A percentile compares a stretch with the other conserved stretches of the same genome.
phyloP scores from a whole-genome alignment of 495 filamentous ascomycete species.

The Tuber aestivum region DNA sequence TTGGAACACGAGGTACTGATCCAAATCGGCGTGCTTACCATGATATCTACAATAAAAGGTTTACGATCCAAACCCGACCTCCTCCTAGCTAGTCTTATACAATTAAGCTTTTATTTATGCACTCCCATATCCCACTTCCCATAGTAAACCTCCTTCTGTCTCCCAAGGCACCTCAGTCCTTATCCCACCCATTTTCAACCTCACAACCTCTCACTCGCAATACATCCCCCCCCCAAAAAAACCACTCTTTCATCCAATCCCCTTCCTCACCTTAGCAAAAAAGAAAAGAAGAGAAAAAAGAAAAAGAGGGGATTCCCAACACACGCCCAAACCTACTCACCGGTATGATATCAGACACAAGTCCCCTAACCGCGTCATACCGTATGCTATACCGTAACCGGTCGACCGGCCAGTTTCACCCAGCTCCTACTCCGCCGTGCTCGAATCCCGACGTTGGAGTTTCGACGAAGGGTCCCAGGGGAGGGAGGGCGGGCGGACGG shows the following conservation, averaged over 20 bases:
- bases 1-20: not conserved
- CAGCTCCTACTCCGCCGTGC: too few relatives aligned
- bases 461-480: not conserved
- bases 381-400: not conserved
- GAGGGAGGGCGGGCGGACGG: not conserved
- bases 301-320: slow-evolving; percentile 7
- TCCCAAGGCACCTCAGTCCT: not conserved
- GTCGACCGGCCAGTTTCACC: too few relatives aligned
- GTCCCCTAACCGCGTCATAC: not conserved
- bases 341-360: not conserved
- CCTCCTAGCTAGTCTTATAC: not conserved
- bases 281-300: not conserved
- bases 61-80: not conserved
- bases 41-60: not conserved
- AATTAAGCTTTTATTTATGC: not conserved
- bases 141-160: not conserved
- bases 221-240: not conserved
- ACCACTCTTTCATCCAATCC: not conserved
- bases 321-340: slow-evolving; percentile 7
- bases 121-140: not conserved
- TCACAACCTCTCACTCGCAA: not conserved
- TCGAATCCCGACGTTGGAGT: too few relatives aligned
- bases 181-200: not conserved
- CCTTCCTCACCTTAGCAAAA: not conserved
- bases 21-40: not conserved